Percentiles rank a stretch among this genome's conserved stretches.
These are phyloP conservation scores for Metarhizium brunneum DNA, from an alignment of 2,329 filamentous ascomycete species.

Conservation along the genomic window DNA sequence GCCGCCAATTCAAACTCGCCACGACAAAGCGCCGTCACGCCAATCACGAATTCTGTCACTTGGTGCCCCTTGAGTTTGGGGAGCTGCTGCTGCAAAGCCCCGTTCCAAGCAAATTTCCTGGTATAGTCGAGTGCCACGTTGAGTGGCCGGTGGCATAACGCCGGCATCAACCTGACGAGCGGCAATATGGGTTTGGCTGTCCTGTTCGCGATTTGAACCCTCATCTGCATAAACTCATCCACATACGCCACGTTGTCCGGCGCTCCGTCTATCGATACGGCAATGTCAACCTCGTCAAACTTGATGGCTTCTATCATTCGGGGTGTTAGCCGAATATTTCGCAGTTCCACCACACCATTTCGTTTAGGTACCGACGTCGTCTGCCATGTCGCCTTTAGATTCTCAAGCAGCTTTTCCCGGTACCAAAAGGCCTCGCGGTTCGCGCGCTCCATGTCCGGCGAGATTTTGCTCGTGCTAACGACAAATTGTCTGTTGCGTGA, in stretches of 20 bases:
- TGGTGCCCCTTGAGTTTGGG: conserved; percentile 51
- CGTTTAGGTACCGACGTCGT: conserved; percentile 42
- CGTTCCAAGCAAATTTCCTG: conserved; percentile 77
- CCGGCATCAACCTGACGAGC: conserved; percentile 67
- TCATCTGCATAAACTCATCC: conserved; percentile 56
- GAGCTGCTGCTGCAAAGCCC: conserved; percentile 67
- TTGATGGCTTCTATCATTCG: conserved; percentile 79
- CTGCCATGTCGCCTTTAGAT: conserved; percentile 63
- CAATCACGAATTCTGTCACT: conserved; percentile 53
- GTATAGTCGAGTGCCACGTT: conserved; percentile 71
- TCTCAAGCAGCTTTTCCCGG: conserved; percentile 67
- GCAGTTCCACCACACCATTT: conserved; percentile 63
- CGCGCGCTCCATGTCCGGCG: conserved; percentile 68
- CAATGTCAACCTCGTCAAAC: conserved; percentile 66
- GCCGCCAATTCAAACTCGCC: conserved; percentile 78
- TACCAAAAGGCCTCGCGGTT: conserved; percentile 87
- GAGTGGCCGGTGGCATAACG: conserved; percentile 62
- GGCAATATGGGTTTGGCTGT: conserved; percentile 58
- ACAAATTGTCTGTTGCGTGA: conserved; percentile 87
- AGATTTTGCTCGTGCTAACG: conserved; percentile 69
- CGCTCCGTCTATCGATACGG: conserved; percentile 30
- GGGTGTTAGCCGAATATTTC: conserved; percentile 61
- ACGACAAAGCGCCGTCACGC: conserved; percentile 65
- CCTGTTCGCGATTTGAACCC: conserved; percentile 65
- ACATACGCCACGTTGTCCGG: conserved; percentile 22